These are phyloP conservation scores for Glebionis coronaria DNA, from an alignment of 129 eudicot genomes.

Conservation along the genomic window DNA sequence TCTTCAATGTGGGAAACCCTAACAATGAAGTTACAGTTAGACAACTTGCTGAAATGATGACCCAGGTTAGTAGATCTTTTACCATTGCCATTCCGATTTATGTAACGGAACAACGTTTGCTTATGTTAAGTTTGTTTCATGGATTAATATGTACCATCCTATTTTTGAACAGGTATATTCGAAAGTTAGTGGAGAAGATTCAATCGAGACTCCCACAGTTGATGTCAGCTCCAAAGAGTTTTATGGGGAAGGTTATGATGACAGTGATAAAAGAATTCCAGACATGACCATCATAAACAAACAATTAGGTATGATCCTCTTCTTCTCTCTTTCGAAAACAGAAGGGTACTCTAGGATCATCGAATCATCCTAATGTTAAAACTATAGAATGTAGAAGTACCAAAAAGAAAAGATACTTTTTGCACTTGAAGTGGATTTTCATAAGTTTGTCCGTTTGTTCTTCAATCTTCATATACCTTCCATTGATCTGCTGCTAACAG, in stretches of 20 bases:
- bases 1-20: constrained; percentile 94
- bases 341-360: neutral
- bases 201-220: constrained; percentile 67
- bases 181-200: constrained; percentile 84
- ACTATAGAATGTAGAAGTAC: neutral
- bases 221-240: constrained; percentile 92
- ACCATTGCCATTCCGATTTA: neutral
- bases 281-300: constrained; percentile 94
- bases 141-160: neutral
- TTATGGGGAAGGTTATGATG: constrained; percentile 95
- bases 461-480: too few relatives aligned
- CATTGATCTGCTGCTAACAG: too few relatives aligned
- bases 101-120: neutral
- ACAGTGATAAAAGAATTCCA: constrained; percentile 95
- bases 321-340: neutral
- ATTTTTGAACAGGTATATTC: constrained; percentile 61
- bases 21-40: constrained; percentile 99
- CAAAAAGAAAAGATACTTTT: neutral
- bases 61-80: constrained; percentile 45
- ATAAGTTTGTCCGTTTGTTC: neutral
- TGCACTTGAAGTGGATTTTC: neutral
- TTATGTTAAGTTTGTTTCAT: neutral
- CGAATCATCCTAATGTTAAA: neutral
- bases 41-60: constrained; percentile 99
- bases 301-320: constrained; percentile 57